These are phyloP conservation scores for Lasiodiplodia sp. DNA, from an alignment of 2,329 filamentous ascomycete species.

Conservation along the genomic window DNA sequence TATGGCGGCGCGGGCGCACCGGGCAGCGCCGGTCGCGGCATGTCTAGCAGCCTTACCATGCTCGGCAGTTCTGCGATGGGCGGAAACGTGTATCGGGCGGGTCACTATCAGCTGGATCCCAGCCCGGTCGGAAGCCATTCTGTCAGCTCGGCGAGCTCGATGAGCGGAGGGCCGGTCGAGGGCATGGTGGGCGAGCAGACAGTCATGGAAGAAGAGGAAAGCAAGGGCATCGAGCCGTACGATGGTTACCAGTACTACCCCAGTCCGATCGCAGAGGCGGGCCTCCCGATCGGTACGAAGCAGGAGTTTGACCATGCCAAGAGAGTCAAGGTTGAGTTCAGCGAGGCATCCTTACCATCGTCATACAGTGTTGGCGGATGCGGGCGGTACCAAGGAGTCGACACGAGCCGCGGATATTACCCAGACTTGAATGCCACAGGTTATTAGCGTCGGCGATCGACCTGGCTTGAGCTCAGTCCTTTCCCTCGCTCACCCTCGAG, in stretches of 20 bases:
- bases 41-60: slow-evolving; percentile 43
- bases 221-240: slow-evolving; percentile 50
- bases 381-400: slow-evolving; percentile 55
- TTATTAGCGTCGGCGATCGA: slow-evolving; percentile 39
- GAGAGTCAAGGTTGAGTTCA: slow-evolving; percentile 53
- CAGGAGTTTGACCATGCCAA: slow-evolving; percentile 46
- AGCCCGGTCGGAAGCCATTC: slow-evolving; percentile 52
- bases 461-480: slow-evolving; percentile 12
- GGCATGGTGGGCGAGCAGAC: slow-evolving; percentile 52
- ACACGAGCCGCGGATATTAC: slow-evolving; percentile 56
- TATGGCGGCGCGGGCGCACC: slow-evolving; percentile 35
- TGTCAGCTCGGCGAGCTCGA: slow-evolving; percentile 53
- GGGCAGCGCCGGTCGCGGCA: slow-evolving; percentile 57
- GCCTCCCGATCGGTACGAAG: slow-evolving; percentile 41
- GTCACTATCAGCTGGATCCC: slow-evolving; percentile 47
- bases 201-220: slow-evolving; percentile 46
- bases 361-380: slow-evolving; percentile 50
- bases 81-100: slow-evolving; percentile 43
- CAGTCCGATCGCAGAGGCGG: slow-evolving; percentile 51
- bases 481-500: background rate
- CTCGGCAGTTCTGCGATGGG: slow-evolving; percentile 43
- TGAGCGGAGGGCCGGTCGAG: slow-evolving; percentile 50
- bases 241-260: slow-evolving; percentile 58
- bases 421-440: slow-evolving; percentile 51
- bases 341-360: slow-evolving; percentile 39